Percentiles rank a stretch among this genome's conserved stretches.
These are phyloP conservation scores for Oidiodendron maius DNA, from an alignment of 495 filamentous ascomycete genomes.

Conservation along the genomic window DNA sequence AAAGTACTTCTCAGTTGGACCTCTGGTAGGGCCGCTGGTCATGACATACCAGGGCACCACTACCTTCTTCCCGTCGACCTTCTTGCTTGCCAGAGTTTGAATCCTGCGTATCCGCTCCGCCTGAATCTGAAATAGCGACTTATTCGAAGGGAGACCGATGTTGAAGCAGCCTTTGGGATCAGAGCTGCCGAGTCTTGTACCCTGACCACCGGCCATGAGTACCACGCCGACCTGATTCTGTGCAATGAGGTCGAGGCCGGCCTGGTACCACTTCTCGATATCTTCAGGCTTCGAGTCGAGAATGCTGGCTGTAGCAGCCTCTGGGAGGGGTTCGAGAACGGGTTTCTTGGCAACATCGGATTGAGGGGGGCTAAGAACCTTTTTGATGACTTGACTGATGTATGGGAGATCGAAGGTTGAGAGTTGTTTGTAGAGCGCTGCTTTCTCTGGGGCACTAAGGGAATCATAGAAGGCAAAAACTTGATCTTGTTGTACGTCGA, in stretches of 20 bases:
- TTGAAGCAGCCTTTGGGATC: slow-evolving; percentile 96
- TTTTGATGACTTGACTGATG: slow-evolving; percentile 78
- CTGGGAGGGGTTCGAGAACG: slow-evolving; percentile 84
- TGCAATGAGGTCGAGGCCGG: slow-evolving; percentile 79
- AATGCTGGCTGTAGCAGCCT: slow-evolving; percentile 82
- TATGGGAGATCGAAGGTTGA: slow-evolving; percentile 69
- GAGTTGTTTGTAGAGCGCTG: slow-evolving; percentile 74
- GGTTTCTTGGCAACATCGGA: slow-evolving; percentile 46
- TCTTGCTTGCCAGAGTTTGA: slow-evolving; percentile 74
- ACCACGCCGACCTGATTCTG: slow-evolving; percentile 91
- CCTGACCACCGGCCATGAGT: slow-evolving; percentile 95
- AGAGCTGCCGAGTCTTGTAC: slow-evolving; percentile 89
- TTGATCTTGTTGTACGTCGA: slow-evolving; percentile 74
- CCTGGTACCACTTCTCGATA: slow-evolving; percentile 76
- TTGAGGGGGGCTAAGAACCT: slow-evolving; percentile 72
- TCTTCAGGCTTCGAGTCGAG: slow-evolving; percentile 80
- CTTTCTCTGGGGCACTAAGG: slow-evolving; percentile 66
- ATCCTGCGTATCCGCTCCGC: slow-evolving; percentile 86
- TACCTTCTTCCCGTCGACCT: slow-evolving; percentile 46
- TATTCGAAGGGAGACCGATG: slow-evolving; percentile 85
- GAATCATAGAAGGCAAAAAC: slow-evolving; percentile 88
- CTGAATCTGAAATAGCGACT: slow-evolving; percentile 96
- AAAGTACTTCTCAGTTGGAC: slow-evolving; percentile 90
- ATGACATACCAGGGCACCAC: slow-evolving; percentile 98
- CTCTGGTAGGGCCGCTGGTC: slow-evolving; percentile 95